phyloP scores from a whole-genome alignment of 441 rosid genomes.

The Flueggea neowawraea region DNA sequence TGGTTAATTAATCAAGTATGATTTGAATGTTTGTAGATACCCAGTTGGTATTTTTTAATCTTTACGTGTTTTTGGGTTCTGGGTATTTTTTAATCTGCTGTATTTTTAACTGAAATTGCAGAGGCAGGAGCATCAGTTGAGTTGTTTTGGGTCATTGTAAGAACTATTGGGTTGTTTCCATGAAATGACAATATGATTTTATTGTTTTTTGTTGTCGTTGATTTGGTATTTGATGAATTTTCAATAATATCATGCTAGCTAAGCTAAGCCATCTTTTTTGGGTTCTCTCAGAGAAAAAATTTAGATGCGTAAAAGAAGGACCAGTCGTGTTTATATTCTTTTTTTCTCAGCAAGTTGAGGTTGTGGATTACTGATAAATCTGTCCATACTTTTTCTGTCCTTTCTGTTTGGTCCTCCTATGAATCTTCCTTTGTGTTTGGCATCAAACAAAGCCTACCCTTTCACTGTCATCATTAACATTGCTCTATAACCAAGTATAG shows the following conservation, averaged over 20 bases:
- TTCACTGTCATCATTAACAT: no score
- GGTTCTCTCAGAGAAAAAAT: no score
- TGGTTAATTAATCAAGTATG: constrained; percentile 10
- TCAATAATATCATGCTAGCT: constrained; percentile 22
- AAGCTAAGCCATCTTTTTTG: constrained; percentile 3
- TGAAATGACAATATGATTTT: constrained; percentile 29
- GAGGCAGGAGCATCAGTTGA: constrained; percentile 18
- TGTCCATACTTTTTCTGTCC: constrained; percentile 37
- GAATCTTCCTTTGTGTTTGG: constrained; percentile 44
- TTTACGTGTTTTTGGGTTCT: constrained; percentile 2
- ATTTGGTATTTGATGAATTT: constrained; percentile 12
- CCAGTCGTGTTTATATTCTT: constrained; percentile 21
- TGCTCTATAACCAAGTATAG: no score
- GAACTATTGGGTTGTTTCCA: constrained; percentile 11
- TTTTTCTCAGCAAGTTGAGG: constrained; percentile 40
- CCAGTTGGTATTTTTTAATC: constrained; percentile 13
- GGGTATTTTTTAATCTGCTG: neutral
- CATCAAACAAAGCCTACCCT: constrained; percentile 21
- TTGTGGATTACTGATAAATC: constrained; percentile 33
- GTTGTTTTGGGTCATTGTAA: neutral
- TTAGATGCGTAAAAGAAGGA: constrained; percentile 9
- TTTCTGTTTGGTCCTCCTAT: constrained; percentile 37
- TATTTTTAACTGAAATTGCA: neutral
- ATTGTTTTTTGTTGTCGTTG: no score
- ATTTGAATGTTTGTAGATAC: neutral